phyloP scores from a whole-genome alignment of 176 grass and related monocot species.

The Eragrostis curvula region DNA sequence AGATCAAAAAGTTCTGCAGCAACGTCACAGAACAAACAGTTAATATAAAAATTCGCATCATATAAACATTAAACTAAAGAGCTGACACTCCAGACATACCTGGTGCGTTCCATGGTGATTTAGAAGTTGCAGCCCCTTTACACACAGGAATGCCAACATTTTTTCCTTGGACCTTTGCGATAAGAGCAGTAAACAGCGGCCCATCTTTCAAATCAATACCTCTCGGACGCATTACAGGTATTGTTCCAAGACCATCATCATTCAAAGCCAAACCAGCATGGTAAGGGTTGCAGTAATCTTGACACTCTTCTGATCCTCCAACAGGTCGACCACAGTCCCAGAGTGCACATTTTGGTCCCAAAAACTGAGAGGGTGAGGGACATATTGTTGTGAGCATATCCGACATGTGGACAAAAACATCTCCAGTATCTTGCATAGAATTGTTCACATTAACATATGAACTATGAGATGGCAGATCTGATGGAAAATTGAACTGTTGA shows the following conservation, averaged over 20 bases:
- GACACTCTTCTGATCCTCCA: slow-evolving; percentile 57
- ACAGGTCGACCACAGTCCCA: slow-evolving; percentile 88
- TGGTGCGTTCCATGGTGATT: slow-evolving; percentile 95
- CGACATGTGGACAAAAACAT: slow-evolving; percentile 62
- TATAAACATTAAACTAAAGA: slow-evolving; percentile 1
- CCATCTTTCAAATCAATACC: slow-evolving; percentile 95
- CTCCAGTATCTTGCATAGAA: slow-evolving; percentile 48
- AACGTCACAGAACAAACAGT: slow-evolving; percentile 32
- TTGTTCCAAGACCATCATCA: slow-evolving; percentile 88
- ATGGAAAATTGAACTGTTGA: slow-evolving; percentile 52
- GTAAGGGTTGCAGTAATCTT: slow-evolving; percentile 81
- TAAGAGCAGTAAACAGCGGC: slow-evolving; percentile 83
- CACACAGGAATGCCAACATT: slow-evolving; percentile 94
- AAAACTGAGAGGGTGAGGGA: slow-evolving; percentile 80
- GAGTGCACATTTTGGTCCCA: slow-evolving; percentile 90
- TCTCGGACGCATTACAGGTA: slow-evolving; percentile 78
- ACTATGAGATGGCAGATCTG: slow-evolving; percentile 46
- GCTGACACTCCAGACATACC: slow-evolving; percentile 48
- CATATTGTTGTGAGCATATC: slow-evolving; percentile 74
- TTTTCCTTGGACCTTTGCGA: slow-evolving; percentile 77
- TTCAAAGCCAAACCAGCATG: slow-evolving; percentile 77
- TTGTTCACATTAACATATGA: slow-evolving; percentile 51
- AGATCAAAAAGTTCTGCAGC: slow-evolving; percentile 88
- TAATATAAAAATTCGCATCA: slow-evolving; percentile 8
- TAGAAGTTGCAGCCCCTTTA: slow-evolving; percentile 89